Evolutionary conservation across 2,329 filamentous ascomycete genomes (phyloP), one percentile per base, ranked within the genome.

Genomic region (Hypoxylon sp.): DNA sequence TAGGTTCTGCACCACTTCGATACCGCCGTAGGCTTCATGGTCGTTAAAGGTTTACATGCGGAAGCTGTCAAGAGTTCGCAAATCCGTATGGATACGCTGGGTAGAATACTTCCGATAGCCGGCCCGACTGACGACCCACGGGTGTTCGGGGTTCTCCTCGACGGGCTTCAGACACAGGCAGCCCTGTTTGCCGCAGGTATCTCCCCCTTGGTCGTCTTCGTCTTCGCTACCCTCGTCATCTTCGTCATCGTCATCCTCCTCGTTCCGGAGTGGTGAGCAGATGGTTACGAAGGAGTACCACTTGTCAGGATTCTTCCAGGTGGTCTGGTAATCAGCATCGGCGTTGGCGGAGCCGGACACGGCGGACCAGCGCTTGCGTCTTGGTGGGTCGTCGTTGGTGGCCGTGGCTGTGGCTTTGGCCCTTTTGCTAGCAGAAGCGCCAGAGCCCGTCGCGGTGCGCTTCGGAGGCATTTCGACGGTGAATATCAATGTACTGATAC

Each of bases 1-100:
- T 4, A 73, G 55, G 48, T 81, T 81, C 63, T 81, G 70, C 3
- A 79, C 20, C 0, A 78, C 61, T 67, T 82, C 78, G 0, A 81
- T 37, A 6, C 68, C 48, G 1, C 78, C 79, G 40, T 78, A 79
- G 3, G 55, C 67, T 4, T 48, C 63, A 42, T 75, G 75, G 57
- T 80, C 75, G 48, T 80, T 81, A 64, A 72, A 79, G 2, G 74
- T 74, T 62, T 78, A 69, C 74, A 81, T 76, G 5, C 15, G 15
- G 37, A 81, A 80, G 31, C 57, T 58, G 43, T 81, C 77, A 1
- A 74, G 77, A 45, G 68, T 61, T 8, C 72, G 71, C 9, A 73
- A 46, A 24, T 37, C 13, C 56, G 58, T 11, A 49, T 69, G 60
- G 31, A 58, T 62, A 20, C 46, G 56, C 46, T 67, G 62, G 2